Percentiles rank a stretch among this genome's conserved stretches.
Evolutionary conservation across 164 flowering plant genomes (phyloP).

Genomic region (Protea cynaroides): DNA sequence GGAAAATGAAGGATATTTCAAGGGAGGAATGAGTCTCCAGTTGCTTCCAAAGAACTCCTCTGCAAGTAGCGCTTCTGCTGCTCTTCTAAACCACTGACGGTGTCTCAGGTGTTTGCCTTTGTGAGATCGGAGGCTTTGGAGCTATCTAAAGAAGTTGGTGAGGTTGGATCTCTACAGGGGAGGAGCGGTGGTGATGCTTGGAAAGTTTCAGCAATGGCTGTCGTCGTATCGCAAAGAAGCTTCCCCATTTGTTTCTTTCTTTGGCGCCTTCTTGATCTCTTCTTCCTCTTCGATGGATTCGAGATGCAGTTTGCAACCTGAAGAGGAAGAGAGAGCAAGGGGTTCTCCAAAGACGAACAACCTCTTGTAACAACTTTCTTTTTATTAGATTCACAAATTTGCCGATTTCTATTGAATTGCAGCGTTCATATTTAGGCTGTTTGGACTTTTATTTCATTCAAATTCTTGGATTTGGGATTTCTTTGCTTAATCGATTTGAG

Average conservation of each 20-base stretch:
- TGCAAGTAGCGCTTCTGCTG: conserved; percentile 55
- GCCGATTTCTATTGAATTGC: too few relatives aligned
- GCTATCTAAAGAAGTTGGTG: conserved; percentile 12
- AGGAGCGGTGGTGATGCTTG: conserved; percentile 24
- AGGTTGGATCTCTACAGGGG: conserved; percentile 19
- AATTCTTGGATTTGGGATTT: too few relatives aligned
- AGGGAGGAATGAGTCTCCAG: conserved; percentile 26
- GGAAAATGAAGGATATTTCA: conserved; percentile 41
- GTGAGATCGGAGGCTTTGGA: conserved; percentile 12
- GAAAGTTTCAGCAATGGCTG: conserved; percentile 25
- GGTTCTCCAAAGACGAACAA: too few relatives aligned
- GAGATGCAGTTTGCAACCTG: too few relatives aligned
- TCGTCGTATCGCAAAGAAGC: conserved; percentile 48
- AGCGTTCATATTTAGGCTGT: too few relatives aligned
- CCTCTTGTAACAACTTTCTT: too few relatives aligned
- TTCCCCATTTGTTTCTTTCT: conserved; percentile 39
- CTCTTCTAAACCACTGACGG: conserved; percentile 71
- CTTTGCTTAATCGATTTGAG: too few relatives aligned
- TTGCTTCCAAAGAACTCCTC: conserved; percentile 83
- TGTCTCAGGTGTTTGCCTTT: conserved; percentile 39
- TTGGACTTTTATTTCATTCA: too few relatives aligned
- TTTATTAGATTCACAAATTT: too few relatives aligned
- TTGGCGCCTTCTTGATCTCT: not conserved
- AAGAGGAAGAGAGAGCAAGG: too few relatives aligned
- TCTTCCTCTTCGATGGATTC: conserved; percentile 12